Evolutionary conservation across 129 eudicot genomes (phyloP).

Genomic region (Artemisia argyi): DNA sequence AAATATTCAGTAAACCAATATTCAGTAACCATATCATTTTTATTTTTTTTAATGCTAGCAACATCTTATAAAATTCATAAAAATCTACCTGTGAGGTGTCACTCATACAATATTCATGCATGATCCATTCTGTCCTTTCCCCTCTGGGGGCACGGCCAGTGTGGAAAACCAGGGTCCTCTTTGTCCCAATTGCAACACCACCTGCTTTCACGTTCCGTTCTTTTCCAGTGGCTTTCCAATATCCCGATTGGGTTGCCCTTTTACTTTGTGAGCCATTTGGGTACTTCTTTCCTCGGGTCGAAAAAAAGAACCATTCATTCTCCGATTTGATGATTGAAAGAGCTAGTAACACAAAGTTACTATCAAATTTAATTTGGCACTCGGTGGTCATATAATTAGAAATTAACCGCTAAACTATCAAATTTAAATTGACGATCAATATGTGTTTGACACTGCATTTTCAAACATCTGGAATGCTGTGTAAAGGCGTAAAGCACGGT

Average conservation of each 20-base stretch:
- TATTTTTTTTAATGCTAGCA: not conserved
- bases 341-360: conserved; percentile 41
- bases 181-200: conserved; percentile 64
- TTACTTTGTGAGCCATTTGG: conserved; percentile 91
- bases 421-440: not conserved
- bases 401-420: too few species aligned
- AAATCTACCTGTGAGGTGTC: conserved; percentile 69
- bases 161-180: conserved; percentile 95
- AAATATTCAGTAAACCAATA: not conserved
- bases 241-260: conserved; percentile 83
- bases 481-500: not conserved
- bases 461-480: not conserved
- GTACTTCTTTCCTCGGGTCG: conserved; percentile 86
- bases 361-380: conserved; percentile 11
- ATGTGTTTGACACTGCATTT: not conserved
- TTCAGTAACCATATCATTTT: not conserved
- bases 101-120: conserved; percentile 85
- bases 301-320: conserved; percentile 93
- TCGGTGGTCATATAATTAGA: too few species aligned
- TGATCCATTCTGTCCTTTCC: conserved; percentile 91
- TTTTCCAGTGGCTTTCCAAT: conserved; percentile 97
- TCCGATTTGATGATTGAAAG: conserved; percentile 68
- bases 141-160: conserved; percentile 97
- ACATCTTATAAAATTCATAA: not conserved
- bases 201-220: conserved; percentile 83